Percentiles rank a stretch among this genome's conserved stretches.
Evolutionary conservation across 2,329 filamentous ascomycete species (phyloP).

Genomic region (Chalara sp.): DNA sequence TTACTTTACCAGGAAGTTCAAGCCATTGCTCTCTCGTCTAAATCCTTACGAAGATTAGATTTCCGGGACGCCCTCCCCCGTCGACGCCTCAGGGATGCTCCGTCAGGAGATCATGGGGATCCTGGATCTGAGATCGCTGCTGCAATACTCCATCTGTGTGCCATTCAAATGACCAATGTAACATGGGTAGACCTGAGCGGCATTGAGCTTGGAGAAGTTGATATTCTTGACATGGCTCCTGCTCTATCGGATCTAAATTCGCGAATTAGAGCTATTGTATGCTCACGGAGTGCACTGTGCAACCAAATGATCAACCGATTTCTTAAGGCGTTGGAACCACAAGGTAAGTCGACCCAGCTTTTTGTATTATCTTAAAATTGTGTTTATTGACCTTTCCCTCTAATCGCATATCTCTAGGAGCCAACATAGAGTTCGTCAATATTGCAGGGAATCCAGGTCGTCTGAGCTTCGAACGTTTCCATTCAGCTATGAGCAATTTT

Average conservation of each 20-base stretch:
- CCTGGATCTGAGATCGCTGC: constrained; percentile 64
- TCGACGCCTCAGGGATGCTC: constrained; percentile 37
- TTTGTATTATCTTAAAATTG: too few species aligned
- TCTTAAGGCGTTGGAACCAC: constrained; percentile 55
- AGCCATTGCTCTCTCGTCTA: constrained; percentile 59
- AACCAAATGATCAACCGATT: constrained; percentile 54
- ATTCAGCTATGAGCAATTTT: constrained; percentile 60
- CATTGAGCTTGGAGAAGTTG: constrained; percentile 63
- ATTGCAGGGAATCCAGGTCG: constrained; percentile 61
- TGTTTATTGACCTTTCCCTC: too few species aligned
- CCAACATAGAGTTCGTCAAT: constrained; percentile 52
- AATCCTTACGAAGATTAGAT: constrained; percentile 54
- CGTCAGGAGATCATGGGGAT: constrained; percentile 43
- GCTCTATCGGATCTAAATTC: constrained; percentile 60
- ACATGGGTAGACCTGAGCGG: constrained; percentile 66
- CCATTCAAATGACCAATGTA: constrained; percentile 59
- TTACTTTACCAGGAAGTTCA: constrained; percentile 63
- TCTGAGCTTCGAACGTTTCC: constrained; percentile 56
- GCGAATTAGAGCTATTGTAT: constrained; percentile 60
- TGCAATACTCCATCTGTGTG: constrained; percentile 61
- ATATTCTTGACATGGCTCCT: constrained; percentile 57
- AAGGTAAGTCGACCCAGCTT: constrained; percentile 46
- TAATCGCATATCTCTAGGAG: too few species aligned
- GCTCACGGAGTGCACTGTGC: constrained; percentile 54
- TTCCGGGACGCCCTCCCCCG: constrained; percentile 56